Base-by-base conservation (phyloP, 495 filamentous ascomycete species). In the Thozetella sp. region DNA sequence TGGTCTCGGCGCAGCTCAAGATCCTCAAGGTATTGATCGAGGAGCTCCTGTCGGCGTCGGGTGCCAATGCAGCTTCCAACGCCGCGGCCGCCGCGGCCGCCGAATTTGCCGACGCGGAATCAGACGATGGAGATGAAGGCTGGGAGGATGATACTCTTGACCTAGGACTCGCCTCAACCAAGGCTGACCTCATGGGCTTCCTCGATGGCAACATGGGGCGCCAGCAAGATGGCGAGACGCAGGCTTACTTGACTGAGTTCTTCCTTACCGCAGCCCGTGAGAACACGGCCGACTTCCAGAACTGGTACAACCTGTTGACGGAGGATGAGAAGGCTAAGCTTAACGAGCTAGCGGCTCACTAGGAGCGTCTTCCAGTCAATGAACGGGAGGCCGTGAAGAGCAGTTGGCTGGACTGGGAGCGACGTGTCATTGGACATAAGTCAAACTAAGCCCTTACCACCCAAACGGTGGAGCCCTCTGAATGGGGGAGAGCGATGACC, bases 11-110 rank as follows among this genome's bases (percentile, higher is more conserved):
- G 0, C 87, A 91, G 2, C 78, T 99, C 67, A 99, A 99, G 77
- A 97, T 99, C 67, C 76, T 97, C 74, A 99, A 99, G 78, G 90
- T 99, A 9, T 84, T 99, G 0, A 87, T 97, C 53, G 90, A 96
- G 68, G 95, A 99, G 72, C 83, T 99, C 24, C 78, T 79, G 22
- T 88, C 89, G 2, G 88, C 89, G 17, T 83, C 79, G 13, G 79
- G 78, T 40, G 63, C 61, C 19, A 63, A 71, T 6, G 75, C 65
- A 6, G 74, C 75, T 0, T 64, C 76, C 22, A 69, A 63, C 53
- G 78, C 80, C 15, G 83, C 88, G 13, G 80, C 83, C 25, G 84
- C 83, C 1, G 79, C 82, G 0, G 77, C 79, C 0, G 80, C 83
- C 20, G 73, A 85, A 19, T 66, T 73, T 13, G 76, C 83, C 23